These are phyloP conservation scores for Tetrahymena elliotti DNA, from an alignment of 73 alveolate species.

Conservation along the genomic window DNA sequence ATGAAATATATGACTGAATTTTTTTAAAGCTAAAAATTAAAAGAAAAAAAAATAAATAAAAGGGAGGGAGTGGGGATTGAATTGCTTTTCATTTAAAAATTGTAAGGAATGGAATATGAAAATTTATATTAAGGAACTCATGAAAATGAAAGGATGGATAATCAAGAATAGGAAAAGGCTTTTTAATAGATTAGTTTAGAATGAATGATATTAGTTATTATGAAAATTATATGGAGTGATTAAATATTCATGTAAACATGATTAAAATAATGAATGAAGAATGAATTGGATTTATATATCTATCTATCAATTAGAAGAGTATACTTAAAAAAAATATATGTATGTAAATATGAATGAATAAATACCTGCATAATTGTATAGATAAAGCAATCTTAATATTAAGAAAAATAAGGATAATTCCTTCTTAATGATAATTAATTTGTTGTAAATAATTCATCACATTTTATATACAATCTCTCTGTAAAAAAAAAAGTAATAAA, in stretches of 20 bases:
- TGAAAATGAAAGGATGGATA: not conserved
- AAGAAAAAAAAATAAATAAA: not conserved
- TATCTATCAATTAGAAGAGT: not conserved
- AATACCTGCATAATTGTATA: too few species aligned
- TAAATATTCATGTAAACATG: not conserved
- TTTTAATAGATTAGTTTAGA: not conserved
- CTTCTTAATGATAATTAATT: not conserved
- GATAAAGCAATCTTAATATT: not conserved
- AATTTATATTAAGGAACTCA: not conserved
- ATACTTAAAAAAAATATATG: not conserved
- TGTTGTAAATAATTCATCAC: not conserved
- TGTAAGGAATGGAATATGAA: not conserved
- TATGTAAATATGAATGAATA: not conserved
- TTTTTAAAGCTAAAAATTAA: not conserved
- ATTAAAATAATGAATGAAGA: too few species aligned
- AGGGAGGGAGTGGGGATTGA: constrained; percentile 1
- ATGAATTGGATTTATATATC: too few species aligned
- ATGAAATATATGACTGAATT: too few species aligned
- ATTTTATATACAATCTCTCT: not conserved
- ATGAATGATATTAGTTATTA: not conserved
- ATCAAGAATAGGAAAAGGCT: not conserved
- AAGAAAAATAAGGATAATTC: not conserved
- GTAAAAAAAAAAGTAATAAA: not conserved
- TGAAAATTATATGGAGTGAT: not conserved
- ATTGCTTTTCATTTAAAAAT: not conserved